These are phyloP conservation scores for Colletotrichum cuscutae DNA, from an alignment of 2,329 filamentous ascomycete genomes.

Conservation along the genomic window DNA sequence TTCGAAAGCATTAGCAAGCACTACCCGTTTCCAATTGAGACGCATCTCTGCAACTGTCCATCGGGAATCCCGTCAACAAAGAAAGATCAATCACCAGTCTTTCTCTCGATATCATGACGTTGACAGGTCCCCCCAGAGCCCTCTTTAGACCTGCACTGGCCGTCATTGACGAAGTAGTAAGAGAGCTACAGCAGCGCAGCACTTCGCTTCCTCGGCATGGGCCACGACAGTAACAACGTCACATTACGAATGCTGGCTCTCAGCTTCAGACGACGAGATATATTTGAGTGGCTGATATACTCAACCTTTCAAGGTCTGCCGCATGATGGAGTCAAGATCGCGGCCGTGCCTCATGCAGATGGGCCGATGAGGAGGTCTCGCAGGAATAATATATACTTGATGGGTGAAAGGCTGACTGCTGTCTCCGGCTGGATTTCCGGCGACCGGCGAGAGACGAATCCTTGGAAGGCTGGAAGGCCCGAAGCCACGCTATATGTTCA, in stretches of 20 bases:
- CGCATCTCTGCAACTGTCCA: neutral
- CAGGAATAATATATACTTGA: slow-evolving; percentile 70
- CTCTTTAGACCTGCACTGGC: neutral
- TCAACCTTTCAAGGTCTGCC: slow-evolving; percentile 63
- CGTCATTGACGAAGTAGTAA: neutral
- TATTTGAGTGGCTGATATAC: slow-evolving; percentile 50
- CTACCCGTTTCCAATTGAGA: neutral
- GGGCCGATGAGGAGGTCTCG: slow-evolving; percentile 75
- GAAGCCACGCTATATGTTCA: slow-evolving; percentile 55
- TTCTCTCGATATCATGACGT: neutral
- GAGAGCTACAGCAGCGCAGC: neutral
- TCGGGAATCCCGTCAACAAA: neutral
- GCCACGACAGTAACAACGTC: slow-evolving; percentile 60
- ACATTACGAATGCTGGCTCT: slow-evolving; percentile 66
- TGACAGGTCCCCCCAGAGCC: neutral
- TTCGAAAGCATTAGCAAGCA: neutral
- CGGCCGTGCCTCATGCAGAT: slow-evolving; percentile 58
- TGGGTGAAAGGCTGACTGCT: slow-evolving; percentile 53
- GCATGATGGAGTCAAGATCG: slow-evolving; percentile 68
- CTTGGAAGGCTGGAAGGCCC: slow-evolving; percentile 55
- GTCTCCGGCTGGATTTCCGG: slow-evolving; percentile 48
- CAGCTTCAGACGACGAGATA: slow-evolving; percentile 47
- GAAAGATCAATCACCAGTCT: fast-evolving
- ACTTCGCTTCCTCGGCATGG: slow-evolving; percentile 37
- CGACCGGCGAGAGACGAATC: slow-evolving; percentile 73